Conservation (phyloP, 2,329 filamentous ascomycete genomes). For the Cytospora leucostoma region DNA sequence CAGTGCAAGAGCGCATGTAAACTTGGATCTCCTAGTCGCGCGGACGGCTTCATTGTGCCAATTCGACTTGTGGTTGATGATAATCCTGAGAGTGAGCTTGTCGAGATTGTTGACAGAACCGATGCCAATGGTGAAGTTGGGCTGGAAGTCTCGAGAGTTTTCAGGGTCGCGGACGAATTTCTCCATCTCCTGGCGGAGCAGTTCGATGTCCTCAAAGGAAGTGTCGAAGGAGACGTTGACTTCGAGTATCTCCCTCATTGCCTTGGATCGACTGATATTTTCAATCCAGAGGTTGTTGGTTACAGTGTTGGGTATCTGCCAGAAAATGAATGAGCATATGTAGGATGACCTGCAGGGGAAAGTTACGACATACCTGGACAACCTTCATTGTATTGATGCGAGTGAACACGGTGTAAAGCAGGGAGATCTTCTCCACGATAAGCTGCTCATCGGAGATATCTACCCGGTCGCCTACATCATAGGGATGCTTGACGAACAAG, state of each 20-base stretch:
- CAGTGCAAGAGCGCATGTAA: conserved; percentile 89
- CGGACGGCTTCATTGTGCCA: conserved; percentile 87
- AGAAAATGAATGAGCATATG: conserved; percentile 36
- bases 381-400: conserved; percentile 80
- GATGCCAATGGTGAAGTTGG: conserved; percentile 78
- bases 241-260: conserved; percentile 84
- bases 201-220: conserved; percentile 83
- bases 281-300: conserved; percentile 94
- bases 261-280: conserved; percentile 86
- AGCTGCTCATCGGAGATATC: conserved; percentile 73
- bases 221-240: conserved; percentile 86
- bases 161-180: conserved; percentile 80
- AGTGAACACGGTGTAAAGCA: conserved; percentile 90
- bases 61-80: conserved; percentile 90
- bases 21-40: conserved; percentile 82
- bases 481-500: conserved; percentile 97
- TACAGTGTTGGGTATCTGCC: conserved; percentile 83
- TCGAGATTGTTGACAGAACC: conserved; percentile 80
- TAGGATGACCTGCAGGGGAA: background rate
- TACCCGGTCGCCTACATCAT: conserved; percentile 91
- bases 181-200: conserved; percentile 81
- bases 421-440: conserved; percentile 88
- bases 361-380: conserved; percentile 48
- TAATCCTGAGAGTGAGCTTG: conserved; percentile 80
- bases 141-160: conserved; percentile 88